phyloP scores from a whole-genome alignment of 2,329 filamentous ascomycete genomes.

The Fusarium sp. region DNA sequence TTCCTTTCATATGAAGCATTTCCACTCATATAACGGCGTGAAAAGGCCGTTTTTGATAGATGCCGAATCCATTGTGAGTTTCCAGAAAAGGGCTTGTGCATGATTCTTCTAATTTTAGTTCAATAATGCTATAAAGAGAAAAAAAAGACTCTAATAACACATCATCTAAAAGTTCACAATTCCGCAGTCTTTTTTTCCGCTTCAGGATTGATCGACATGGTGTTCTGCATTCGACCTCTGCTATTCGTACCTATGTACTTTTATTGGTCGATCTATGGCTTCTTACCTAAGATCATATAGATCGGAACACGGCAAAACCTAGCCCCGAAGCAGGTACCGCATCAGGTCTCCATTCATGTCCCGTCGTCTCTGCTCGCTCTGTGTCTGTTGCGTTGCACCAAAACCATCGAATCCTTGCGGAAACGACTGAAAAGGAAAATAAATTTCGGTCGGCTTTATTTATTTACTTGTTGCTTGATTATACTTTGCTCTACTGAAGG shows the following conservation, averaged over 20 bases:
- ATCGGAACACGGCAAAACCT: conserved; percentile 46
- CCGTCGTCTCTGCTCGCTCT: conserved; percentile 6
- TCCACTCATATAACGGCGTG: conserved; percentile 6
- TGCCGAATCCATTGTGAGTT: conserved; percentile 34
- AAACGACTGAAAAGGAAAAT: conserved; percentile 20
- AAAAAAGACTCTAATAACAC: background rate
- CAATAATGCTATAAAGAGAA: background rate
- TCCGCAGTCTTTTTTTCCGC: background rate
- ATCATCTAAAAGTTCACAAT: background rate
- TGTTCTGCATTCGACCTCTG: conserved; percentile 17
- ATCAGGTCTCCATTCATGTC: background rate
- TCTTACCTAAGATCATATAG: conserved; percentile 9
- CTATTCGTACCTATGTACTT: background rate
- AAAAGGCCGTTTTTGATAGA: conserved; percentile 22
- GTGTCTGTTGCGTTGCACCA: conserved; percentile 19
- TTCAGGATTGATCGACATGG: conserved; percentile 19
- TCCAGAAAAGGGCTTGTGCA: conserved; percentile 20
- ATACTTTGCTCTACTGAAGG: background rate
- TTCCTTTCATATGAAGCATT: background rate
- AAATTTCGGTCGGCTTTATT: background rate
- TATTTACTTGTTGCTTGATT: background rate
- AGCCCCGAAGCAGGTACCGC: conserved; percentile 37
- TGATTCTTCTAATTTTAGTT: conserved; percentile 1
- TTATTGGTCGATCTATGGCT: conserved; percentile 1
- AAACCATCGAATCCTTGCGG: conserved; percentile 35